Percentiles rank a stretch among this genome's conserved stretches.
phyloP scores from a whole-genome alignment of 805 yeast species.

The Jamesozyma rosinii region DNA sequence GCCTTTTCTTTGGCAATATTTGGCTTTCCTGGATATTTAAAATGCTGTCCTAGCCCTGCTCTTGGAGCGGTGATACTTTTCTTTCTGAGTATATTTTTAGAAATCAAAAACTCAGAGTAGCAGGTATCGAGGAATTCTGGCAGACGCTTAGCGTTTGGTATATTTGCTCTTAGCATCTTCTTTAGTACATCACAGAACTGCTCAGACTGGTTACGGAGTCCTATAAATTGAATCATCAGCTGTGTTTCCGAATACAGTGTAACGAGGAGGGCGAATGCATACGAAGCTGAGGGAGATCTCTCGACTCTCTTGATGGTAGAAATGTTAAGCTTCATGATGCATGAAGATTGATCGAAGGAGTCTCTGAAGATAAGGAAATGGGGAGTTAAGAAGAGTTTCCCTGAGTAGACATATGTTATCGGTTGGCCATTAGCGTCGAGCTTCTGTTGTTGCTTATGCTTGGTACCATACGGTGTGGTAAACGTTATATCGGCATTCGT shows the following conservation, averaged over 20 bases:
- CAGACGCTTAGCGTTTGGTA: conserved; percentile 51
- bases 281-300: conserved; percentile 65
- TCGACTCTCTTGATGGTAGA: conserved; percentile 79
- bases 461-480: conserved; percentile 18
- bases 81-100: conserved; percentile 34
- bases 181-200: conserved; percentile 65
- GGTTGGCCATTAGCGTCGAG: conserved; percentile 8
- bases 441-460: conserved; percentile 6
- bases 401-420: conserved; percentile 38
- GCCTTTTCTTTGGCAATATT: conserved; percentile 67
- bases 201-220: conserved; percentile 71
- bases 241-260: conserved; percentile 56
- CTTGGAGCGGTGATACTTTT: conserved; percentile 46
- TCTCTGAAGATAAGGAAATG: conserved; percentile 71
- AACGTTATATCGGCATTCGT: conserved; percentile 54
- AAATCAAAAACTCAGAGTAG: conserved; percentile 78
- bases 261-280: conserved; percentile 69
- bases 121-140: conserved; percentile 59
- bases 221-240: conserved; percentile 64
- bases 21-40: conserved; percentile 86
- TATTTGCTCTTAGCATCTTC: conserved; percentile 49
- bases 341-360: conserved; percentile 55
- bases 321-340: conserved; percentile 62
- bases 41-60: conserved; percentile 81
- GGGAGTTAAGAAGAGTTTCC: conserved; percentile 63